phyloP scores from a whole-genome alignment of 148 eudicot species.

The Cornus kousa region DNA sequence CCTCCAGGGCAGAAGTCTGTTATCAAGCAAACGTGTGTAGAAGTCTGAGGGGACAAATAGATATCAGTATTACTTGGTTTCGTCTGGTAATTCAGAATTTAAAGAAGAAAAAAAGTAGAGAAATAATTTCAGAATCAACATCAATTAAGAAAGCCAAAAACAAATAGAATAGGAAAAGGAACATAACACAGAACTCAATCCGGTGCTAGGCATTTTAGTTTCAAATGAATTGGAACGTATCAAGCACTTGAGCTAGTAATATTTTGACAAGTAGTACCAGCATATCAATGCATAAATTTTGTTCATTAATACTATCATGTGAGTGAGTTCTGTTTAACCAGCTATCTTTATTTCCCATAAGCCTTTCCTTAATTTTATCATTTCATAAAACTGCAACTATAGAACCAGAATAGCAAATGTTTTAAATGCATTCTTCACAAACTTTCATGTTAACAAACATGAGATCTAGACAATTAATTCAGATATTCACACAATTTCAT shows the following conservation, averaged over 20 bases:
- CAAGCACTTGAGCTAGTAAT: no score
- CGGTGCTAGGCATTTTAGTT: no score
- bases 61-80: conserved; percentile 18
- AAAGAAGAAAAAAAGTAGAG: not conserved
- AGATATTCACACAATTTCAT: not conserved
- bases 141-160: not conserved
- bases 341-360: not conserved
- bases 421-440: not conserved
- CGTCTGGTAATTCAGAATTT: not conserved
- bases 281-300: not conserved
- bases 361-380: no score
- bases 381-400: no score
- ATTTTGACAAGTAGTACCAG: not conserved
- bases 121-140: not conserved
- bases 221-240: no score
- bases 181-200: not conserved
- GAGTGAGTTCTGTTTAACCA: not conserved
- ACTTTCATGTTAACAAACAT: not conserved
- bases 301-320: not conserved
- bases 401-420: no score
- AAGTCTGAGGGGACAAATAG: conserved; percentile 54
- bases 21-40: conserved; percentile 91
- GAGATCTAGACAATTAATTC: not conserved
- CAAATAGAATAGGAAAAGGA: not conserved
- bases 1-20: conserved; percentile 98